Base-by-base conservation (phyloP, 2,329 filamentous ascomycete genomes). In the Curvularia hawaiiensis region DNA sequence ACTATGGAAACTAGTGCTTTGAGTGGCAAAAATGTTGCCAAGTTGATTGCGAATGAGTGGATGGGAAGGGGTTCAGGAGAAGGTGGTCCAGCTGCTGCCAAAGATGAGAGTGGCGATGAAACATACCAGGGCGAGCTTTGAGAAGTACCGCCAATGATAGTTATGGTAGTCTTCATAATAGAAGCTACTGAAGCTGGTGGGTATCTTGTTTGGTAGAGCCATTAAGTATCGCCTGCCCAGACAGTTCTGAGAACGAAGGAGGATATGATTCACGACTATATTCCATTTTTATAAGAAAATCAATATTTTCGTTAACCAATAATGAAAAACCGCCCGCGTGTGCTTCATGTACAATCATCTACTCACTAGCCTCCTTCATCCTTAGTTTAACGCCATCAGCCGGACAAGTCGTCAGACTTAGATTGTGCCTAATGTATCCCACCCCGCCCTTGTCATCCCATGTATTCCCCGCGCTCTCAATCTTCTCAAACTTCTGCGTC, bases 1-100 rank as follows among this genome's bases (percentile, higher is more conserved):
- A 97, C 92, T 0, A 98, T 99, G 95, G 95, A 99, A 81, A 97
- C 95, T 7, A 97, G 88, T 74, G 90, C 91, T 1, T 77, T 98
- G 65, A 95, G 95, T 87, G 95, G 95, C 0, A 91, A 85, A 84
- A 95, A 95, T 71, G 88, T 95, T 20, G 91, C 91, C 9, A 83
- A 82, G 61, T 78, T 95, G 52, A 81, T 94, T 45, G 82, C 87
- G 0, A 85, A 93, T 67, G 84, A 85, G 50, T 86, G 82, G 75
- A 46, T 41, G 26, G 14, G 30, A 22, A n/a, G 38, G 11, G 40
- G 10, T 16, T 20, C 33, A 9, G 30, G 50, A n/a, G 46, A 30
- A 5, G 12, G 22, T 28, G 41, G 30, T 47, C 45, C 31, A 4
- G 30, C 26, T 11, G 3, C 40, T 20, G 16, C 20, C 18, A 16